Conservation (phyloP, 2,329 filamentous ascomycete genomes). For the Chrysoporthe cubensis region DNA sequence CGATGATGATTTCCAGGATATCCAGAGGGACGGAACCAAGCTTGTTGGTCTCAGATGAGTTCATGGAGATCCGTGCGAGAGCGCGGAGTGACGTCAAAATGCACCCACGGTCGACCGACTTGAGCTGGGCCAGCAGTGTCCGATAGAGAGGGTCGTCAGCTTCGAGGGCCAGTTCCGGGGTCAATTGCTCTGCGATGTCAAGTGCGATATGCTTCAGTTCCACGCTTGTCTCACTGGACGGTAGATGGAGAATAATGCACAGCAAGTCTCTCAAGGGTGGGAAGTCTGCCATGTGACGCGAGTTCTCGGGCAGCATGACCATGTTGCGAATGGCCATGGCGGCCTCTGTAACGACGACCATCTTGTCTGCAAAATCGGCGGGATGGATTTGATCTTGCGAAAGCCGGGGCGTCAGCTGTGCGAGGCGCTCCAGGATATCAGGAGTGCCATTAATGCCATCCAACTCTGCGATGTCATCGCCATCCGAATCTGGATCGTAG, state of each 20-base stretch:
- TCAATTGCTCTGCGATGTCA: conserved; percentile 89
- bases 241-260: conserved; percentile 79
- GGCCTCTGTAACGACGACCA: conserved; percentile 83
- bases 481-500: conserved; percentile 61
- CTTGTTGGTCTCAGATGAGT: conserved; percentile 77
- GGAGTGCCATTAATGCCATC: conserved; percentile 69
- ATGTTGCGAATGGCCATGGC: conserved; percentile 91
- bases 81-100: conserved; percentile 81
- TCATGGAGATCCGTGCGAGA: conserved; percentile 86
- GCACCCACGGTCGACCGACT: conserved; percentile 76
- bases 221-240: conserved; percentile 69
- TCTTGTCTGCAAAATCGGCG: conserved; percentile 68
- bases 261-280: conserved; percentile 79
- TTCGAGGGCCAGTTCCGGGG: conserved; percentile 75
- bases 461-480: conserved; percentile 53
- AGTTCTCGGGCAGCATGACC: conserved; percentile 91
- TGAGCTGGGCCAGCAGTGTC: conserved; percentile 67
- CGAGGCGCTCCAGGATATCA: conserved; percentile 74
- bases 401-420: conserved; percentile 61
- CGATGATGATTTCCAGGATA: conserved; percentile 69
- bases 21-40: conserved; percentile 70
- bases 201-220: conserved; percentile 91
- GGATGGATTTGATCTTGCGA: conserved; percentile 74
- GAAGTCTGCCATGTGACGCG: conserved; percentile 76
- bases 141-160: conserved; percentile 78